Evolutionary conservation across 306 rosid genomes (phyloP).

Genomic region (Gastrolobium villosum): DNA sequence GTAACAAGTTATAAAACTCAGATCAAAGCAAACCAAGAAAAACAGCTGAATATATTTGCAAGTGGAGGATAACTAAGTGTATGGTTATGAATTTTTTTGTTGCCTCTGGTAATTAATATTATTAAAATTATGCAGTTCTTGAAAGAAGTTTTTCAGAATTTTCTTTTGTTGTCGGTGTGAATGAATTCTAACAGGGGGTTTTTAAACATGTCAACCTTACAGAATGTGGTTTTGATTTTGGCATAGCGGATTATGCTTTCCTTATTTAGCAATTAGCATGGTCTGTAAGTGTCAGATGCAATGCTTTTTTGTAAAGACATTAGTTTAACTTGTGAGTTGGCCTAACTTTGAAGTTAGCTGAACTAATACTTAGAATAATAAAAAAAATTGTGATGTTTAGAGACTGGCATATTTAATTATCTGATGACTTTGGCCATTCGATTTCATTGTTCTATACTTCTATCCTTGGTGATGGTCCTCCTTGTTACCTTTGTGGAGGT

Average conservation of each 20-base stretch:
- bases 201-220: neutral
- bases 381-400: neutral
- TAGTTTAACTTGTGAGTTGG: neutral
- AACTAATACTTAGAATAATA: neutral
- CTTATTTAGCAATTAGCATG: slow-evolving; percentile 17
- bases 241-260: neutral
- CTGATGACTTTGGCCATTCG: neutral
- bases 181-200: neutral
- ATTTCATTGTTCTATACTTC: neutral
- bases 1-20: neutral
- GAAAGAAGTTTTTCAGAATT: neutral
- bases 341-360: neutral
- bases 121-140: neutral
- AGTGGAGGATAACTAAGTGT: neutral
- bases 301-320: neutral
- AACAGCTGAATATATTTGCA: neutral
- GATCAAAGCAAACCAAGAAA: neutral
- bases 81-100: neutral
- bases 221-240: neutral
- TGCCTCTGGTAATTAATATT: neutral
- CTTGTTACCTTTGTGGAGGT: neutral
- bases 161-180: slow-evolving; percentile 4
- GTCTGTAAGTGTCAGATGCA: neutral
- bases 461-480: neutral
- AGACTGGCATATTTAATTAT: slow-evolving; percentile 12